phyloP scores from a whole-genome alignment of 106 monocot genomes.

The Vanilla planifolia region DNA sequence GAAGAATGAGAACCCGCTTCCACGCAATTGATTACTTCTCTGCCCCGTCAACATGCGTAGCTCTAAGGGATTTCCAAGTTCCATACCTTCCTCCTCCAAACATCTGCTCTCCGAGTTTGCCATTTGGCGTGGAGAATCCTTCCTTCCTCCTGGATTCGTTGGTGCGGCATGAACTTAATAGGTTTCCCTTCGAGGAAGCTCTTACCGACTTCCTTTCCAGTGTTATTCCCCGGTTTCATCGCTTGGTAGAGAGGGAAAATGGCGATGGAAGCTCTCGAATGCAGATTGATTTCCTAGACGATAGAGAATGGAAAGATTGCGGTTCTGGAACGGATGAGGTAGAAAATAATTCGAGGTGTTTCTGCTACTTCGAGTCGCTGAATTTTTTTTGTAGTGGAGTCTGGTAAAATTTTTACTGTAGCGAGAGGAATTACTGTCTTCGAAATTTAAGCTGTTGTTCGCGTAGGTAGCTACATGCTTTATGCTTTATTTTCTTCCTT shows the following conservation, averaged over 20 bases:
- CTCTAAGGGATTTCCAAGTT: slow-evolving; percentile 16
- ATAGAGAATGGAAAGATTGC: neutral
- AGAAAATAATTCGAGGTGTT: neutral
- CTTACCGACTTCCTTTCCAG: slow-evolving; percentile 45
- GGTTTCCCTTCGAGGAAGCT: slow-evolving; percentile 39
- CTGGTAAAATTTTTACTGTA: neutral
- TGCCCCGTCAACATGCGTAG: slow-evolving; percentile 15
- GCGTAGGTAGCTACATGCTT: neutral
- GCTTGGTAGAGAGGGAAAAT: neutral
- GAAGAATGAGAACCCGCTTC: slow-evolving; percentile 64
- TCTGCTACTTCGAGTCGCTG: neutral
- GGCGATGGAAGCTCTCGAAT: neutral
- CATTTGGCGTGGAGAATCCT: slow-evolving; percentile 2
- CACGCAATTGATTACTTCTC: slow-evolving; percentile 54
- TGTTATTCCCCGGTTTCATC: slow-evolving; percentile 32
- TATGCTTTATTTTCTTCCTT: neutral
- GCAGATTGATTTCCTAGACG: neutral
- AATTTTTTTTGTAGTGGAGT: neutral
- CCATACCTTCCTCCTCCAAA: slow-evolving; percentile 31
- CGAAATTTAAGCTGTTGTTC: neutral
- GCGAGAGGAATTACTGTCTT: neutral
- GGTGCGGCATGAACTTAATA: slow-evolving; percentile 25
- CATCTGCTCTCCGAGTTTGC: slow-evolving; percentile 12
- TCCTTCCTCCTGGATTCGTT: slow-evolving; percentile 9
- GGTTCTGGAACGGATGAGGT: slow-evolving; percentile 8